Base-by-base conservation (phyloP, 2,329 filamentous ascomycete genomes). In the Hypoxylon sp. region DNA sequence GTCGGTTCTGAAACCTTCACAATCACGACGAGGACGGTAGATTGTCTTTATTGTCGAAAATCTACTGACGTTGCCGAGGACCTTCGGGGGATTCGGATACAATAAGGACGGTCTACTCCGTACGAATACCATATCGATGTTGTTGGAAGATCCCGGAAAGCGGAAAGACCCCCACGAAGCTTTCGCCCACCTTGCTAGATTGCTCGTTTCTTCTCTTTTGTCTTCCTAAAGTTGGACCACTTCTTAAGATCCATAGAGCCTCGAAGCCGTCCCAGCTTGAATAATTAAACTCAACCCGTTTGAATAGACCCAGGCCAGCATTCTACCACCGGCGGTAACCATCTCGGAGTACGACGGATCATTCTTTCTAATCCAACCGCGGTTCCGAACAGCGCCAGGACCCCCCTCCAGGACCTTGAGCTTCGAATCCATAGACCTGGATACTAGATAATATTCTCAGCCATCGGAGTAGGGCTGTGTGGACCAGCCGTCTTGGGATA, bases 91-190 rank as follows among this genome's bases (percentile, higher is more conserved):
- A 61, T 46, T 57, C 52, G 54, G 56, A 43, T 58, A 51, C 55
- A 55, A 48, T 55, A 50, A 55, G 59, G 54, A 65, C 59, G 13
- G 50, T 43, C 43, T 65, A 46, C 34, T 56, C 39, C 57, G 50
- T 48, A 64, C 65, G 48, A 54, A 59, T 59, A 43, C 48, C 56
- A 54, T 65, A 62, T 68, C 63, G 54, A 64, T 51, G 26, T 47
- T 64, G 43, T 59, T 67, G 53, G 59, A 59, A 63, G 34, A 51
- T 51, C 53, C 46, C 56, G 61, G 63, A 53, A 65, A 56, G 48
- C 61, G 56, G 56, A 57, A 58, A 61, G 51, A 67, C 58, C 67
- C 67, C 67, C 64, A 67, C 67, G 59, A 67, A 67, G 59, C 55
- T 62, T 46, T 59, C 61, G 54, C 54, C 64, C 61, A 62, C 62